These are phyloP conservation scores for Auricularia auricula-judae DNA, from an alignment of 768 basidiomycete species.

Conservation along the genomic window DNA sequence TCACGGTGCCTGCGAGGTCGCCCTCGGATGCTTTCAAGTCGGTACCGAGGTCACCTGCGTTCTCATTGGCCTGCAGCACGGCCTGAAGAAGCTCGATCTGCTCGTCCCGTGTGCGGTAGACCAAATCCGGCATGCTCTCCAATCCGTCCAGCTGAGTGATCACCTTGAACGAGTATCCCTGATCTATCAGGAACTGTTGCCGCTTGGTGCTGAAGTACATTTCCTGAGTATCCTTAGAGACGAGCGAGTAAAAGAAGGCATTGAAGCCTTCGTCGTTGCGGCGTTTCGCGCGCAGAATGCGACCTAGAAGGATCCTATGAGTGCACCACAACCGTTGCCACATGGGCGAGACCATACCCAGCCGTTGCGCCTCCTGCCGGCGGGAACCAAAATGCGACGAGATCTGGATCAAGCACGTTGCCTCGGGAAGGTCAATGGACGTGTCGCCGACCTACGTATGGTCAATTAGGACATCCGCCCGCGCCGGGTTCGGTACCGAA, in stretches of 20 bases:
- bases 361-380: slow-evolving; percentile 91
- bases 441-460: slow-evolving; percentile 81
- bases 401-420: slow-evolving; percentile 98
- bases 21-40: slow-evolving; percentile 41
- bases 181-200: slow-evolving; percentile 97
- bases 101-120: slow-evolving; percentile 83
- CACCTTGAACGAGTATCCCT: slow-evolving; percentile 99
- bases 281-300: slow-evolving; percentile 92
- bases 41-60: slow-evolving; percentile 76
- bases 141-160: slow-evolving; percentile 96
- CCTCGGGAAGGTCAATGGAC: slow-evolving; percentile 96
- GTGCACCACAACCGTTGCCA: neutral
- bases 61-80: slow-evolving; percentile 84
- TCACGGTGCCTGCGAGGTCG: slow-evolving; percentile 16
- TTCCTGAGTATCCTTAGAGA: slow-evolving; percentile 97
- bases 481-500: neutral
- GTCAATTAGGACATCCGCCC: neutral
- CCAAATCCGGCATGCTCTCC: slow-evolving; percentile 73
- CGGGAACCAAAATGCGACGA: slow-evolving; percentile 98
- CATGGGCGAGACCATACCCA: slow-evolving; percentile 42
- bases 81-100: slow-evolving; percentile 95
- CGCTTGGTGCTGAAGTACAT: slow-evolving; percentile 99
- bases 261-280: slow-evolving; percentile 99
- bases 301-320: slow-evolving; percentile 39
- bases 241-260: slow-evolving; percentile 98